Base-by-base conservation (phyloP, 2,329 filamentous ascomycete species). In the Verticillium albo-atrum region DNA sequence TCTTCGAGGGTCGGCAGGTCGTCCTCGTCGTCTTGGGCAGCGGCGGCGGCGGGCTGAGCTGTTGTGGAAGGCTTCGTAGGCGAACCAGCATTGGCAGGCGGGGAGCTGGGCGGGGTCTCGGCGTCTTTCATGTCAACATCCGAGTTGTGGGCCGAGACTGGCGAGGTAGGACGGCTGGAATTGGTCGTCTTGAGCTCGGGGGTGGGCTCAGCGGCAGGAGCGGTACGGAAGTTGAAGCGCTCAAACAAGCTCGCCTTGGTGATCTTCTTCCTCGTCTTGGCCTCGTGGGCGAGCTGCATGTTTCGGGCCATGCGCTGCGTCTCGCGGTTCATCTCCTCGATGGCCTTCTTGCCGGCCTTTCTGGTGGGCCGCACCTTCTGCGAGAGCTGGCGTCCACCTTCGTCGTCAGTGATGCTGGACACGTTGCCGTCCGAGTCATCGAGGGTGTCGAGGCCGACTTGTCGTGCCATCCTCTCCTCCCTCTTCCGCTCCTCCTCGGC, bases 311-410 rank as follows among this genome's bases (percentile, higher is more conserved):
- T 85, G 30, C 95, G 87, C 76, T 99, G 95, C 1, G 94, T 97
- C 74, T 99, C 95, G 60, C 92, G 86, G 67, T 90, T 89, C 89
- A 99, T 97, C 66, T 98, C 94, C 70, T 97, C 91, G 50, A 97
- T 72, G 0, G 95, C 95, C 75, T 92, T 97, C 77, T 94, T 98
- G 77, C 93, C 94, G 0, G 95, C 93, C 71, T 95, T 96, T 14
- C 95, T 85, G 10, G 85, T 82, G 5, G 92, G 88, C 4, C 89
- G 86, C 27, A 83, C 80, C 42, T 83, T 78, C 68, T 93, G 90
- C 0, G 89, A 90, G 52, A 95, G 77, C 62, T 79, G 85, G 51
- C 79, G 80, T n/a, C 82, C 88, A 47, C 79, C 83, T 27, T 86
- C 86, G 34, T 86, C 86, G 60, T 89, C 86, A 2, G 79, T 82